Percentiles rank a stretch among this genome's conserved stretches.
These are phyloP conservation scores for Solanum tacnaense DNA, from an alignment of 257 asterid genomes.

Conservation along the genomic window DNA sequence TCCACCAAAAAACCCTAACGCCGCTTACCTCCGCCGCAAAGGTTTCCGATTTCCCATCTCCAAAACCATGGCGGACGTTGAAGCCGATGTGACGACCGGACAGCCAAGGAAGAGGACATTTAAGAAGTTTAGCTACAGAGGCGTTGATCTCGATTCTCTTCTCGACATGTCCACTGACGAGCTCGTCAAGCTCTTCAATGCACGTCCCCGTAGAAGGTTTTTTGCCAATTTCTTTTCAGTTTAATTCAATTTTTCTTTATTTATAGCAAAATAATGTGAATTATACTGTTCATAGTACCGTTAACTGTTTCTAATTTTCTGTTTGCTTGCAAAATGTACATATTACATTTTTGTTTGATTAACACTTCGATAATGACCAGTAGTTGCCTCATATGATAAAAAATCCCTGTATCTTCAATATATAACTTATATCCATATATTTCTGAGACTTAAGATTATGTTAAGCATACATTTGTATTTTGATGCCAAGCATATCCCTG, in stretches of 20 bases:
- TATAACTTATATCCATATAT: neutral
- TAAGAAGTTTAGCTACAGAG: conserved; percentile 84
- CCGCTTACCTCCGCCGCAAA: neutral
- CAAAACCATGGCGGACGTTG: conserved; percentile 44
- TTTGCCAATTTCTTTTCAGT: no score
- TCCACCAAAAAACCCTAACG: neutral
- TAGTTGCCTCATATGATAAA: neutral
- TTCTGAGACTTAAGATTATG: neutral
- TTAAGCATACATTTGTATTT: neutral
- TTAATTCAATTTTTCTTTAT: neutral
- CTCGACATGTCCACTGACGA: conserved; percentile 84
- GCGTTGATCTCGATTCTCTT: conserved; percentile 85
- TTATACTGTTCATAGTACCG: neutral
- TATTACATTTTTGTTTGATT: neutral
- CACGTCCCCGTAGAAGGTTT: conserved; percentile 76
- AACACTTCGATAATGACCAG: neutral
- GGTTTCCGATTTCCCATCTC: neutral
- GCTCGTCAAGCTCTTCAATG: conserved; percentile 66
- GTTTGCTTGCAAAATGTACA: neutral
- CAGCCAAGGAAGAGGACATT: conserved; percentile 76
- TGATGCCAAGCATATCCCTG: neutral
- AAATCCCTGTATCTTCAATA: neutral
- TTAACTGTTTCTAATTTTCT: neutral
- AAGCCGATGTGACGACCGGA: conserved; percentile 45
- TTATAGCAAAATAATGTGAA: neutral